Percentiles rank a stretch among this genome's conserved stretches.
These are phyloP conservation scores for Vitis hybrid DNA, from an alignment of 177 flowering plant species.

Conservation along the genomic window DNA sequence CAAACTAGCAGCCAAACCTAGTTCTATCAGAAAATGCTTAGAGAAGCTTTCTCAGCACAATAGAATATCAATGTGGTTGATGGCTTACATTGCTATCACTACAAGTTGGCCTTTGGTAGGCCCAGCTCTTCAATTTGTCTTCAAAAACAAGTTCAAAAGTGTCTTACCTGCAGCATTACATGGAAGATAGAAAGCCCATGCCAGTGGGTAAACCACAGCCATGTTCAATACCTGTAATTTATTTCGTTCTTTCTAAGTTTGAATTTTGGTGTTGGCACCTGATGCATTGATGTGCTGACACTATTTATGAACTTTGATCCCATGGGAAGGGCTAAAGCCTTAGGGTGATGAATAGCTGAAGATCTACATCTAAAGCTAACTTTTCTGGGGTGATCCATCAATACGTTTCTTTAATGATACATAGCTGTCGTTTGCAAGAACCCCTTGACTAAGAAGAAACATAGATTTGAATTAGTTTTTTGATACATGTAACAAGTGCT, in stretches of 20 bases:
- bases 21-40: constrained; percentile 42
- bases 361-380: too few relatives aligned
- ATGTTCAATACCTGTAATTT: background rate
- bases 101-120: constrained; percentile 81
- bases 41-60: constrained; percentile 43
- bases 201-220: background rate
- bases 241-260: background rate
- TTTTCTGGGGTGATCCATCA: too few relatives aligned
- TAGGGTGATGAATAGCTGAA: too few relatives aligned
- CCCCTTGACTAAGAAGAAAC: too few relatives aligned
- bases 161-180: constrained; percentile 16
- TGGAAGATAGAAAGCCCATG: constrained; percentile 17
- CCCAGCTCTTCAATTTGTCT: constrained; percentile 39
- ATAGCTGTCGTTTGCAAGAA: too few relatives aligned
- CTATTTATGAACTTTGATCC: too few relatives aligned
- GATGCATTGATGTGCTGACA: too few relatives aligned
- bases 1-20: background rate
- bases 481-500: too few relatives aligned
- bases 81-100: constrained; percentile 65
- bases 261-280: background rate
- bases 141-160: constrained; percentile 38
- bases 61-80: constrained; percentile 64
- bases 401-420: too few relatives aligned
- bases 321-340: too few relatives aligned
- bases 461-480: too few relatives aligned